Conservation (phyloP, 2,329 filamentous ascomycete genomes). For the Colletotrichum eremochloae region DNA sequence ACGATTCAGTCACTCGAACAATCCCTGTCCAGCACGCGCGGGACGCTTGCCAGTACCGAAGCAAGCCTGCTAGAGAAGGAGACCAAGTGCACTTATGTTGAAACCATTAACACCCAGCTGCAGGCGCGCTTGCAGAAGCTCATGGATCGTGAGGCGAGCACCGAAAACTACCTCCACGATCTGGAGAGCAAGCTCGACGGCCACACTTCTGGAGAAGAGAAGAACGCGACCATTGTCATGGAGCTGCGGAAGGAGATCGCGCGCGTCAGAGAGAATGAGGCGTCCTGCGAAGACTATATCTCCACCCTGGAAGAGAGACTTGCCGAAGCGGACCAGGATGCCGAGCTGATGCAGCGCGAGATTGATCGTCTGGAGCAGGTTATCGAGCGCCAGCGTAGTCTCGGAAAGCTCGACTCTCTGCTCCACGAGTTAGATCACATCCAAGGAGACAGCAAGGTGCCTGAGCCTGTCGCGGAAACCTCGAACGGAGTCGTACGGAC, state of each 20-base stretch:
- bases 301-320: constrained; percentile 95
- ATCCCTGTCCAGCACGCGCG: constrained; percentile 88
- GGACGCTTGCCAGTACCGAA: constrained; percentile 86
- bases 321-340: constrained; percentile 95
- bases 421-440: constrained; percentile 90
- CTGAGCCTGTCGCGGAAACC: constrained; percentile 53
- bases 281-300: constrained; percentile 94
- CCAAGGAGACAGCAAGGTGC: constrained; percentile 68
- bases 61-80: constrained; percentile 92
- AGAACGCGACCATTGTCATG: constrained; percentile 85
- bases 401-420: constrained; percentile 93
- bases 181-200: constrained; percentile 92
- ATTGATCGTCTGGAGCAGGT: constrained; percentile 95
- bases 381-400: constrained; percentile 92
- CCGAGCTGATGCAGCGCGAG: constrained; percentile 96
- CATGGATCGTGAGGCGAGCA: constrained; percentile 90
- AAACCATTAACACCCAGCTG: constrained; percentile 91
- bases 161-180: constrained; percentile 92
- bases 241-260: constrained; percentile 93
- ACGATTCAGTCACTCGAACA: constrained; percentile 95
- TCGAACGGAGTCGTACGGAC: constrained; percentile 59
- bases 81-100: constrained; percentile 91
- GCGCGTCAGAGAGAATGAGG: constrained; percentile 89
- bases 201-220: constrained; percentile 91
- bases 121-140: constrained; percentile 93